Base-by-base conservation (phyloP, 1,139 yeast genomes). In the Yamadazyma dendronema region DNA sequence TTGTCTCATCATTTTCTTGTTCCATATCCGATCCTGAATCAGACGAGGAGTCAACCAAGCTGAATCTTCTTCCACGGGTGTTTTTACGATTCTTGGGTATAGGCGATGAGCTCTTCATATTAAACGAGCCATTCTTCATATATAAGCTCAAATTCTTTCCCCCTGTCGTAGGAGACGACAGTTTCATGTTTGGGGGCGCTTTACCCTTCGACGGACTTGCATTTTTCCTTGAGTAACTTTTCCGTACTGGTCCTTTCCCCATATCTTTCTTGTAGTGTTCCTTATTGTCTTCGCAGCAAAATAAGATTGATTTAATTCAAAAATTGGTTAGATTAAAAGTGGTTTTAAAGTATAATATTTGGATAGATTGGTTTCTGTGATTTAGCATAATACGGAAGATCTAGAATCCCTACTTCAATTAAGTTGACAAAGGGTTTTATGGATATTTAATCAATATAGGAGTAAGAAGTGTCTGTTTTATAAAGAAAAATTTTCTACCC, bases 31-130 rank as follows among this genome's bases (percentile, higher is more conserved):
- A 54, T 7, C 27, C 12, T 4, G 29, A 26, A 7, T 14, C 17
- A 3, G 65, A 54, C 11, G 65, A 53, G 4, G 70, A 62, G 30
- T 61, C 65, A 2, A 63, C 69, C 17, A 76, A 60, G 49, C 79
- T 73, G 46, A 74, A 72, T 37, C 75, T 52, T 35, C 78, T 43
- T 36, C 35, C 37, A 19, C 45, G 37, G 31, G 28, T 27, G 14
- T 38, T 30, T 6, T 34, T 26, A 6, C 10, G 11, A 26, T 12
- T 5, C 27, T 24, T 24, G n/a, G 29, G 14, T 12, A 9, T 28
- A 12, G 25, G 25, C 12, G 26, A 30, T 26, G 29, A 26, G 17
- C 17, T 33, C n/a, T n/a, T n/a, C 28, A 41, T 27, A 19, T 40
- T 36, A 21, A 44, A 44, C 5, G 33, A 24, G 13, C 44, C 46